Conservation (phyloP, 306 rosid species). For the Castanea mollissima region DNA sequence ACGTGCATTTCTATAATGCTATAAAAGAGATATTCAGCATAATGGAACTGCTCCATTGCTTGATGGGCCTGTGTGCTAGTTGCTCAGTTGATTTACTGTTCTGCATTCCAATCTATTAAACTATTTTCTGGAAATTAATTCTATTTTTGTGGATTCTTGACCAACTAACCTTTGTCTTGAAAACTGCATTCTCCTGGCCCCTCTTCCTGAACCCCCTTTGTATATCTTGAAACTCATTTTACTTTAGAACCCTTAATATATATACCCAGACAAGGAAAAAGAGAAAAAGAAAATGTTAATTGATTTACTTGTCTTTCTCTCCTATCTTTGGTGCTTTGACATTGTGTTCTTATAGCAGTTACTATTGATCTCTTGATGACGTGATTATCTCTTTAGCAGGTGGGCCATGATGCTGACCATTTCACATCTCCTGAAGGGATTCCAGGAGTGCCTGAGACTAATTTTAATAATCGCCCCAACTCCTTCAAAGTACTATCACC, state of each 20-base stretch:
- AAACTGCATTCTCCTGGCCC: too few species aligned
- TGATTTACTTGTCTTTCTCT: not conserved
- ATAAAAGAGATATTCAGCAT: too few species aligned
- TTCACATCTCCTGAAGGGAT: conserved; percentile 91
- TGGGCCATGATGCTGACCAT: conserved; percentile 73
- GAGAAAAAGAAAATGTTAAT: too few species aligned
- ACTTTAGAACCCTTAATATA: too few species aligned
- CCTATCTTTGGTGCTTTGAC: conserved; percentile 5
- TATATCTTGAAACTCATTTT: too few species aligned
- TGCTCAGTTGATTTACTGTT: not conserved
- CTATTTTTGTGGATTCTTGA: too few species aligned
- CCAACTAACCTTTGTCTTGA: too few species aligned
- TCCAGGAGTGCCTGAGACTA: conserved; percentile 88
- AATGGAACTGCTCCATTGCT: too few species aligned
- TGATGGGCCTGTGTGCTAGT: not conserved
- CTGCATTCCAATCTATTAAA: too few species aligned
- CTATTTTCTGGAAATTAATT: too few species aligned
- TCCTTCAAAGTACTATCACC: conserved; percentile 88
- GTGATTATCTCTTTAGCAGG: conserved; percentile 43
- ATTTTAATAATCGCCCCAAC: conserved; percentile 93
- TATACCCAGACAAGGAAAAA: too few species aligned
- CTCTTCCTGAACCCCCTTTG: too few species aligned
- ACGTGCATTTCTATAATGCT: not conserved
- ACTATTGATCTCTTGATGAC: not conserved
- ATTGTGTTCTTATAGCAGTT: conserved; percentile 8